Percentiles rank a stretch among this genome's conserved stretches.
Conservation (phyloP, 1,139 yeast species). For the Candida dubliniensis region DNA sequence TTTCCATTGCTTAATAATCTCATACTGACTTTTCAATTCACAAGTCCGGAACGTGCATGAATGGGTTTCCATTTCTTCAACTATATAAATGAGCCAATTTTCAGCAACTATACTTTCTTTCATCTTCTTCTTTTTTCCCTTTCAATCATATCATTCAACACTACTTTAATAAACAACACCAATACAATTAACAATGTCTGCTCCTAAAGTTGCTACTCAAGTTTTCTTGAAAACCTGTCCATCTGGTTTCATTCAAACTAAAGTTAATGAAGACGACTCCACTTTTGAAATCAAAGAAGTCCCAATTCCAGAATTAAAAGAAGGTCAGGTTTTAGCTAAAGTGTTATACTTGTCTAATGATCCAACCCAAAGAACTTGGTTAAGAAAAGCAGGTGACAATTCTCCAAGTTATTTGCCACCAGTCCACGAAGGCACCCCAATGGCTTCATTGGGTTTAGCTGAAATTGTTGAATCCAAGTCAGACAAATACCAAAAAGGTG, state of each 20-base stretch:
- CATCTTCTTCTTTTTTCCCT: too few relatives aligned
- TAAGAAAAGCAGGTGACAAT: constrained; percentile 30
- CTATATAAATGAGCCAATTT: background rate
- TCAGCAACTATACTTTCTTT: too few relatives aligned
- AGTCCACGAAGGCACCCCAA: constrained; percentile 44
- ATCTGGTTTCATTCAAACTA: constrained; percentile 16
- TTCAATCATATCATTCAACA: too few relatives aligned
- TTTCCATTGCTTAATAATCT: background rate
- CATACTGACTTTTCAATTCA: background rate
- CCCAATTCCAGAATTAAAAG: constrained; percentile 24
- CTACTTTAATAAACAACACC: too few relatives aligned
- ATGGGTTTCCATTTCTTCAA: background rate
- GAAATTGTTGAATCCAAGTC: constrained; percentile 48
- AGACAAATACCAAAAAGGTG: constrained; percentile 42
- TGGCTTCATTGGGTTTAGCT: constrained; percentile 53
- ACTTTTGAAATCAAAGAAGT: constrained; percentile 22
- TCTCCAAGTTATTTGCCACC: constrained; percentile 43
- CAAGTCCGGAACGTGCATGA: background rate
- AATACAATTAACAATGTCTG: constrained; percentile 8
- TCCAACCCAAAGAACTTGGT: constrained; percentile 60
- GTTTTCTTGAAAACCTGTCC: constrained; percentile 20
- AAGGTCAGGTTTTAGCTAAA: constrained; percentile 49
- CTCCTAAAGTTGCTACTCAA: constrained; percentile 12
- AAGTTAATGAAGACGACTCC: constrained; percentile 19
- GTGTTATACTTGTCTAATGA: constrained; percentile 58